phyloP scores from a whole-genome alignment of 345 rosid genomes.

The Syzygium aqueum region DNA sequence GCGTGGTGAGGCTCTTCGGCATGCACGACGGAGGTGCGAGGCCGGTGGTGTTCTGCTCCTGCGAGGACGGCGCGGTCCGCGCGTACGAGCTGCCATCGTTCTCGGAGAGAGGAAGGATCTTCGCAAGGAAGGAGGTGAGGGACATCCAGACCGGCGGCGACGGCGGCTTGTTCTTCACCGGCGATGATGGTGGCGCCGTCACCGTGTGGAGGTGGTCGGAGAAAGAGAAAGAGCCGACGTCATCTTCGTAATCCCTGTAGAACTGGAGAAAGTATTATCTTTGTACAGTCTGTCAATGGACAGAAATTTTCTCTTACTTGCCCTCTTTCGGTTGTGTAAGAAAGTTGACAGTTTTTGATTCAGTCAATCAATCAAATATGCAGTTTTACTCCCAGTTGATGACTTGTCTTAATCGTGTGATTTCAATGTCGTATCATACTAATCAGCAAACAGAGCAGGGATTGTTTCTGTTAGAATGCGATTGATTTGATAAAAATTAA shows the following conservation, averaged over 20 bases:
- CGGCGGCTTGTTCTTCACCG: neutral
- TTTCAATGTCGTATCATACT: neutral
- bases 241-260: neutral
- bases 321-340: neutral
- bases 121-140: too few species aligned
- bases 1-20: conserved; percentile 1
- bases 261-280: neutral
- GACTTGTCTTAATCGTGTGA: neutral
- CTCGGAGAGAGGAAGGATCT: neutral
- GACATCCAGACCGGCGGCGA: too few species aligned
- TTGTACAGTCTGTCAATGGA: neutral
- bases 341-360: neutral
- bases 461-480: neutral
- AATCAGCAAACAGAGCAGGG: neutral
- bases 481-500: neutral
- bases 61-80: neutral
- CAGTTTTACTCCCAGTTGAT: neutral
- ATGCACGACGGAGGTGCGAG: neutral
- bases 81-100: neutral
- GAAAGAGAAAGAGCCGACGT: neutral
- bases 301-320: fast-evolving
- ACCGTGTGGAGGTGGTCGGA: neutral
- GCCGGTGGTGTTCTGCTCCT: neutral
- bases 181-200: neutral
- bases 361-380: neutral